A percentile compares a stretch with the other conserved stretches of the same genome.
phyloP scores from a whole-genome alignment of 2,329 filamentous ascomycete species.

The Fonsecaea monophora region DNA sequence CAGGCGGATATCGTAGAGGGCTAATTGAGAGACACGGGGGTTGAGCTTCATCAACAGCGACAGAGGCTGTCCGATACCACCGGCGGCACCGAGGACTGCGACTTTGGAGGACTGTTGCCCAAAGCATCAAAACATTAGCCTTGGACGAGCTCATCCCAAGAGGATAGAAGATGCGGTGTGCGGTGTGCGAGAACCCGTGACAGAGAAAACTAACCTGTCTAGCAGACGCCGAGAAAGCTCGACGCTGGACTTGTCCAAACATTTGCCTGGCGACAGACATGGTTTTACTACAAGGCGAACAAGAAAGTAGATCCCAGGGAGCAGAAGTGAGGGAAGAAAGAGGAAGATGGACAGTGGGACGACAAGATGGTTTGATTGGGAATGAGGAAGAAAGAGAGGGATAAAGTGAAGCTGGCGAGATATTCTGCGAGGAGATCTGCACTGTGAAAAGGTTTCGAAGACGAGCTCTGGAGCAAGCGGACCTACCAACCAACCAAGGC shows the following conservation, averaged over 20 bases:
- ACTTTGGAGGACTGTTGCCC: constrained; percentile 86
- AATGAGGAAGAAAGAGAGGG: constrained; percentile 6
- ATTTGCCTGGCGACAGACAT: constrained; percentile 41
- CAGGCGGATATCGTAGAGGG: constrained; percentile 96
- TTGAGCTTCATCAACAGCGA: constrained; percentile 99
- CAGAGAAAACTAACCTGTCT: constrained; percentile 66
- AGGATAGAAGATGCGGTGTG: background rate
- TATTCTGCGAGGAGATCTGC: constrained; percentile 11
- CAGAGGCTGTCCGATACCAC: constrained; percentile 97
- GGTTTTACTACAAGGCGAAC: constrained; percentile 6
- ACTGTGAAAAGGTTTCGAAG: constrained; percentile 16
- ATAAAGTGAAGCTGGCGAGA: constrained; percentile 11
- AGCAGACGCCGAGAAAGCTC: constrained; percentile 81
- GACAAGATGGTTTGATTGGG: background rate
- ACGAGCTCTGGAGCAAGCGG: background rate
- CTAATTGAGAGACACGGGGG: constrained; percentile 89
- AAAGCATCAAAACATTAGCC: constrained; percentile 18
- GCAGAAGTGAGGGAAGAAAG: background rate
- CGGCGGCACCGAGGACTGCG: constrained; percentile 92
- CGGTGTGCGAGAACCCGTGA: constrained; percentile 7
- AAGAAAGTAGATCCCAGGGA: background rate
- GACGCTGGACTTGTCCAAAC: constrained; percentile 68
- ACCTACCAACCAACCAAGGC: background rate
- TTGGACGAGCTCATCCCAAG: background rate
- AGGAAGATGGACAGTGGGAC: background rate